Evolutionary conservation across 139 green algal genomes (phyloP).

Genomic region (Desmodesmus armatus): DNA sequence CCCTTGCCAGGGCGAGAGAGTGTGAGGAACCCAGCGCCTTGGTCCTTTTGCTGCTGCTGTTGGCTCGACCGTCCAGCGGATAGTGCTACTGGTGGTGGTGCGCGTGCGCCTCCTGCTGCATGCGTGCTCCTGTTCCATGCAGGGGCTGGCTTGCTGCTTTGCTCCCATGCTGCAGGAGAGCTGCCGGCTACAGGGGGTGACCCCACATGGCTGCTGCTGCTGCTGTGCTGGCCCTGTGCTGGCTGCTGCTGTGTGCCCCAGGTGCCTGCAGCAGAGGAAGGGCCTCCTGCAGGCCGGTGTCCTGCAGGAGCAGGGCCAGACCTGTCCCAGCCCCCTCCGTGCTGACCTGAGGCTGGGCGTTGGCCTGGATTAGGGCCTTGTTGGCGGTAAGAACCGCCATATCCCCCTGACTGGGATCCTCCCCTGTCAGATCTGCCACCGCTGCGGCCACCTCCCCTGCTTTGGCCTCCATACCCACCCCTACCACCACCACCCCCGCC

Average conservation of each 20-base stretch:
- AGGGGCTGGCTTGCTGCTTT: neutral
- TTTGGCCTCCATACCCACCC: neutral
- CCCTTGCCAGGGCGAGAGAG: neutral
- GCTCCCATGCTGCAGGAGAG: neutral
- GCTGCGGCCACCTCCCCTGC: neutral
- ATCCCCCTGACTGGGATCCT: neutral
- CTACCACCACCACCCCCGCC: neutral
- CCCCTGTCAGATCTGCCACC: no score
- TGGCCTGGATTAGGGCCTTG: neutral
- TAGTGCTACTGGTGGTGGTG: constrained; percentile 4
- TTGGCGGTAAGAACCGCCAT: neutral
- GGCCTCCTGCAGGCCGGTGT: neutral
- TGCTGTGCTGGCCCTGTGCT: neutral
- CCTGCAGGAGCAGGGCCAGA: no score
- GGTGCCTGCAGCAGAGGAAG: neutral
- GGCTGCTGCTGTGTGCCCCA: no score
- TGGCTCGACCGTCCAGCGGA: neutral
- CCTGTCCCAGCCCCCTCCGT: no score
- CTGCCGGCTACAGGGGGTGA: neutral
- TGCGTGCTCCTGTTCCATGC: constrained; percentile 23
- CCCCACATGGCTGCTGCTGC: neutral
- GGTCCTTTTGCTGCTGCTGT: constrained; percentile 31
- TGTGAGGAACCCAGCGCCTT: neutral
- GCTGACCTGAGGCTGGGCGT: neutral
- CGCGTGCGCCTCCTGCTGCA: neutral